A percentile compares a stretch with the other conserved stretches of the same genome.
Evolutionary conservation across 2,329 filamentous ascomycete genomes (phyloP).

Genomic region (Apiospora hydei): DNA sequence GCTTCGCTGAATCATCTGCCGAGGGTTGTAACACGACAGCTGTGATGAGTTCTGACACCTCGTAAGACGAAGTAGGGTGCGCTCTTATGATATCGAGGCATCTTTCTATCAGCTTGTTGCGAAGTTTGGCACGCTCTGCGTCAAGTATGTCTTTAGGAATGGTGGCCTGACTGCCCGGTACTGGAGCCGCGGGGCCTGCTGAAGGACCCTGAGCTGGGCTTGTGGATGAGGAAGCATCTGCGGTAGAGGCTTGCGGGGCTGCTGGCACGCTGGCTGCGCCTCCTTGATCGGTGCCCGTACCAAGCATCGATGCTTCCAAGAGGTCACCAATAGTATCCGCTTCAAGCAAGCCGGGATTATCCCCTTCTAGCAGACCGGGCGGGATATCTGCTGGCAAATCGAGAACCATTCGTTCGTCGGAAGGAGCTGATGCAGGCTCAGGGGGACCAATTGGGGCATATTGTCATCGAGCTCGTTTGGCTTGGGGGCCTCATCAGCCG

Average conservation of each 20-base stretch:
- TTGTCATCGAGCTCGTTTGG: slow-evolving; percentile 37
- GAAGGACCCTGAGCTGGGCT: slow-evolving; percentile 13
- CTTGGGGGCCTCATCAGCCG: slow-evolving; percentile 56
- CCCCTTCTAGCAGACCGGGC: slow-evolving; percentile 36
- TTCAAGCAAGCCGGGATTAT: slow-evolving; percentile 17
- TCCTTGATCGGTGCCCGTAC: neutral
- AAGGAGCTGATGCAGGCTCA: neutral
- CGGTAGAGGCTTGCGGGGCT: slow-evolving; percentile 23
- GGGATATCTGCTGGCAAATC: slow-evolving; percentile 37
- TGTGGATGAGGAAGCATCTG: slow-evolving; percentile 17
- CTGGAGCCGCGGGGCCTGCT: slow-evolving; percentile 28
- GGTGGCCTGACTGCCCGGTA: neutral
- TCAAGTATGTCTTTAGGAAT: slow-evolving; percentile 82
- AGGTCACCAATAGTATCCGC: neutral
- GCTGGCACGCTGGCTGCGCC: slow-evolving; percentile 17
- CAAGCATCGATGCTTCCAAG: neutral
- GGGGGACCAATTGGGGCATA: neutral
- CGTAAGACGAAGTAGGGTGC: slow-evolving; percentile 88
- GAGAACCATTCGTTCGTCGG: slow-evolving; percentile 38
- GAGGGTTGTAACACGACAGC: slow-evolving; percentile 70
- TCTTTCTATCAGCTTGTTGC: slow-evolving; percentile 82
- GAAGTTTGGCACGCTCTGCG: slow-evolving; percentile 73
- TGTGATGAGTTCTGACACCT: slow-evolving; percentile 85
- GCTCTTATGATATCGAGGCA: slow-evolving; percentile 89
- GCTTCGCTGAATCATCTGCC: slow-evolving; percentile 61